A percentile compares a stretch with the other conserved stretches of the same genome.
Evolutionary conservation across 768 basidiomycete species (phyloP).

Genomic region (Trametes maxima): DNA sequence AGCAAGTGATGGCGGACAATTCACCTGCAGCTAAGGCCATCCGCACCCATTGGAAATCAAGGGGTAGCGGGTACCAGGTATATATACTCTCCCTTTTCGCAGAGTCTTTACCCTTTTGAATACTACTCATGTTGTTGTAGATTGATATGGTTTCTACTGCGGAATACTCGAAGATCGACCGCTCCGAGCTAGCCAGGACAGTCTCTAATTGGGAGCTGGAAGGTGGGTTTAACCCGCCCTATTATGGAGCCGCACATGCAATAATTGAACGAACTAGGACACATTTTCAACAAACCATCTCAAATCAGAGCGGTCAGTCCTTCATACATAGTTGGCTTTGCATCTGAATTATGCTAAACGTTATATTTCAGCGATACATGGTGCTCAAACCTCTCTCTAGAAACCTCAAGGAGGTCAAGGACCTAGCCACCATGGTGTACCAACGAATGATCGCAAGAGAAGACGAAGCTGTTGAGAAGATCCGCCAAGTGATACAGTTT

Average conservation of each 20-base stretch:
- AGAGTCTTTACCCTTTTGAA: neutral
- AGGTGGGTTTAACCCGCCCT: conserved; percentile 24
- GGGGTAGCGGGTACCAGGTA: conserved; percentile 28
- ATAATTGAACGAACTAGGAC: conserved; percentile 27
- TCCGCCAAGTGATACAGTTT: conserved; percentile 42
- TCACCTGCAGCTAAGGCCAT: conserved; percentile 38
- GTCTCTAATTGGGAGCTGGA: conserved; percentile 45
- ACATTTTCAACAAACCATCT: conserved; percentile 37
- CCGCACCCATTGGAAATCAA: conserved; percentile 35
- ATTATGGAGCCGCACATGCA: neutral
- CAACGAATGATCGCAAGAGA: conserved; percentile 44
- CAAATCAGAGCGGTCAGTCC: conserved; percentile 41
- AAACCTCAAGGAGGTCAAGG: conserved; percentile 34
- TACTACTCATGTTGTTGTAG: conserved; percentile 21
- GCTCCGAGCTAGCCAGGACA: conserved; percentile 37
- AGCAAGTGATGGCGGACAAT: conserved; percentile 35
- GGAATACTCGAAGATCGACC: conserved; percentile 29
- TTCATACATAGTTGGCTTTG: neutral
- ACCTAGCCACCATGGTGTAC: conserved; percentile 38
- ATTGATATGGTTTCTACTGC: conserved; percentile 41
- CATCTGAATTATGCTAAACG: neutral
- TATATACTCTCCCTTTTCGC: neutral
- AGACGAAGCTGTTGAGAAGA: conserved; percentile 43
- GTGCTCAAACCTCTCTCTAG: conserved; percentile 41
- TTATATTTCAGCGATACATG: conserved; percentile 36